A percentile compares a stretch with the other conserved stretches of the same genome.
Conservation (phyloP, 805 yeast genomes). For the Komagataella ulmi region DNA sequence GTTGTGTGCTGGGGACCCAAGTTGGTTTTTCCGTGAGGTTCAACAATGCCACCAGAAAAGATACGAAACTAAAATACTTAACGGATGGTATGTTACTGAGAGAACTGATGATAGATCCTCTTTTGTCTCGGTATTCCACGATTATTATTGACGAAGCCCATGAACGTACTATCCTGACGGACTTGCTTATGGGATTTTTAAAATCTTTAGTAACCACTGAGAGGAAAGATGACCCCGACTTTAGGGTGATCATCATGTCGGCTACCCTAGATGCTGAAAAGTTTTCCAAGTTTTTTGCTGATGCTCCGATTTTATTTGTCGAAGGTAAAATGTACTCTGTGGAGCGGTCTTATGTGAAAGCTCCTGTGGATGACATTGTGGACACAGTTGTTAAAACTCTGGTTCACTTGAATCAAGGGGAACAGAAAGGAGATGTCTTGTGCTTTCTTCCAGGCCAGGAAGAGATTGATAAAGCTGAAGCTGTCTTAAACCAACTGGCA, state of each 20-base stretch:
- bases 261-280: constrained; percentile 91
- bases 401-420: constrained; percentile 66
- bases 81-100: constrained; percentile 97
- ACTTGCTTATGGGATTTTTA: constrained; percentile 77
- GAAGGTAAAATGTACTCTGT: constrained; percentile 90
- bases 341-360: constrained; percentile 48
- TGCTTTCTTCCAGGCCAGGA: constrained; percentile 95
- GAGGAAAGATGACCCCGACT: constrained; percentile 31
- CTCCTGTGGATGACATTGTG: constrained; percentile 68
- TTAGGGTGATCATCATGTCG: constrained; percentile 80
- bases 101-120: constrained; percentile 70
- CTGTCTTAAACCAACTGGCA: constrained; percentile 43
- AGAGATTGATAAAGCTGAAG: constrained; percentile 80
- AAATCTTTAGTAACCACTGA: constrained; percentile 42
- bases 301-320: constrained; percentile 74
- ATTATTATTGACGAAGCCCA: constrained; percentile 94
- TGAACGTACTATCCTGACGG: constrained; percentile 89
- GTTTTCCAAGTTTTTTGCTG: constrained; percentile 64
- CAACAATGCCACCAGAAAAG: constrained; percentile 45
- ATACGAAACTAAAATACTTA: constrained; percentile 67
- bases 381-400: constrained; percentile 66
- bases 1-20: constrained; percentile 59
- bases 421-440: constrained; percentile 80
- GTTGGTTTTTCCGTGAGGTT: constrained; percentile 94
- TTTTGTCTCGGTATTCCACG: constrained; percentile 52